Percentiles rank a stretch among this genome's conserved stretches.
Evolutionary conservation across 805 yeast species (phyloP).

Genomic region (Pachysolen tannophilus): DNA sequence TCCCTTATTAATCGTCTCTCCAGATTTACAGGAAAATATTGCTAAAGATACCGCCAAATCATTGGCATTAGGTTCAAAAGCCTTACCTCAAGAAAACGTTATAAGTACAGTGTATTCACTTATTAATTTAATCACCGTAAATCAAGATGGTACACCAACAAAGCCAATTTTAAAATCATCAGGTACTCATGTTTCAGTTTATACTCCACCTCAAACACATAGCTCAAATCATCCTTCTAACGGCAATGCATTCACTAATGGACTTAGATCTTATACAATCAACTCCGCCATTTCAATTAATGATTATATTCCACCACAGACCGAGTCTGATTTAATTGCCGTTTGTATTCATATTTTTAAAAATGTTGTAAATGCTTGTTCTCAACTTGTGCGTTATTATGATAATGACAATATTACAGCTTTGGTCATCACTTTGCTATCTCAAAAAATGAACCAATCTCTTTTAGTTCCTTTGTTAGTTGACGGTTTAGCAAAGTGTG

Average conservation of each 20-base stretch:
- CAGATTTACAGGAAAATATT: slow-evolving; percentile 35
- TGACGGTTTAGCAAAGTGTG: slow-evolving; percentile 54
- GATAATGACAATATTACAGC: slow-evolving; percentile 67
- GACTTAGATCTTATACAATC: slow-evolving; percentile 9
- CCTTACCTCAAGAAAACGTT: slow-evolving; percentile 71
- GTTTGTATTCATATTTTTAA: slow-evolving; percentile 31
- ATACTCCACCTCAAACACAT: slow-evolving; percentile 6
- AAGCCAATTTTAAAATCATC: slow-evolving; percentile 26
- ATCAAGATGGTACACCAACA: slow-evolving; percentile 28
- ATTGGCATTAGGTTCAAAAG: slow-evolving; percentile 59
- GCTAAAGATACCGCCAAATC: slow-evolving; percentile 47
- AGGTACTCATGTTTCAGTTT: slow-evolving; percentile 16
- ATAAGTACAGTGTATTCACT: slow-evolving; percentile 81
- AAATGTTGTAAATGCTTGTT: slow-evolving; percentile 63
- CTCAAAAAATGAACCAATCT: slow-evolving; percentile 59
- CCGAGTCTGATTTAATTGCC: slow-evolving; percentile 8
- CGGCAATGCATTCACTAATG: slow-evolving; percentile 7
- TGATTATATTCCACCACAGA: too few species aligned
- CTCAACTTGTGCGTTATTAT: slow-evolving; percentile 57
- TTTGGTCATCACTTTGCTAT: slow-evolving; percentile 70
- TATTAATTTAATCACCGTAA: slow-evolving; percentile 57
- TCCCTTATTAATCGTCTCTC: slow-evolving; percentile 51
- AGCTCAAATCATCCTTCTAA: slow-evolving; percentile 10
- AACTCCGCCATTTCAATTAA: slow-evolving; percentile 1
- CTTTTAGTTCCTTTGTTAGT: slow-evolving; percentile 49